phyloP scores from a whole-genome alignment of 139 green algal genomes.

The Parachlorella kessleri region DNA sequence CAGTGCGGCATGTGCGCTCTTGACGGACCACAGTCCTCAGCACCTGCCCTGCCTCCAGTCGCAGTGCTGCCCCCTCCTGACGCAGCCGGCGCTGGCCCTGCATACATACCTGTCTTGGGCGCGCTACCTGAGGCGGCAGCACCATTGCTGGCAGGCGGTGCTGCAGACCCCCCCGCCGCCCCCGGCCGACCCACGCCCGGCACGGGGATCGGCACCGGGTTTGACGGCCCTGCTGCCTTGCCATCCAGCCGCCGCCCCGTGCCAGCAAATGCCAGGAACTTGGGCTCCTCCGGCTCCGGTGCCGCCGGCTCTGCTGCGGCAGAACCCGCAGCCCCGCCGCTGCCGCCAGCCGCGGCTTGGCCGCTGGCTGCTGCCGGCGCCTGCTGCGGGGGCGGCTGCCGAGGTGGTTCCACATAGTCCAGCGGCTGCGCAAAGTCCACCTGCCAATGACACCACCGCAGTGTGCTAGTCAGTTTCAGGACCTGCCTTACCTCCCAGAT shows the following conservation, averaged over 20 bases:
- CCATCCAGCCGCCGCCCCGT: conserved; percentile 79
- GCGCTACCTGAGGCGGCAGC: neutral
- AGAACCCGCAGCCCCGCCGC: conserved; percentile 12
- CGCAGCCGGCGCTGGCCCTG: neutral
- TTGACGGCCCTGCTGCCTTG: conserved; percentile 51
- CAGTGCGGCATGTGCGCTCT: no score
- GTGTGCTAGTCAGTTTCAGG: no score
- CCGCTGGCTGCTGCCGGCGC: conserved; percentile 13
- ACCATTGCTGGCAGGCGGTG: neutral
- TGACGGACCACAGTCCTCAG: neutral
- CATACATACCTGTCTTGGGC: neutral
- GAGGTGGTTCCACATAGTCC: conserved; percentile 92
- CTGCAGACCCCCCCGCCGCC: neutral
- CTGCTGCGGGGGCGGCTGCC: conserved; percentile 8
- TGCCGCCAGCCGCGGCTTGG: neutral
- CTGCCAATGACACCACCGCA: no score
- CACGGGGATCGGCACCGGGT: conserved; percentile 26
- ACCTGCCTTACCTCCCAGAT: no score
- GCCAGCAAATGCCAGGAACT: conserved; percentile 84
- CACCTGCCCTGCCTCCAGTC: neutral
- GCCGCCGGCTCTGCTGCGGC: conserved; percentile 25
- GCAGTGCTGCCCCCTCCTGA: no score
- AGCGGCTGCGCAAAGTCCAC: conserved; percentile 98
- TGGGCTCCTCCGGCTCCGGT: conserved; percentile 50
- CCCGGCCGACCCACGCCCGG: neutral